Conservation (phyloP, 345 rosid species). For the Eucalyptus curtisii region DNA sequence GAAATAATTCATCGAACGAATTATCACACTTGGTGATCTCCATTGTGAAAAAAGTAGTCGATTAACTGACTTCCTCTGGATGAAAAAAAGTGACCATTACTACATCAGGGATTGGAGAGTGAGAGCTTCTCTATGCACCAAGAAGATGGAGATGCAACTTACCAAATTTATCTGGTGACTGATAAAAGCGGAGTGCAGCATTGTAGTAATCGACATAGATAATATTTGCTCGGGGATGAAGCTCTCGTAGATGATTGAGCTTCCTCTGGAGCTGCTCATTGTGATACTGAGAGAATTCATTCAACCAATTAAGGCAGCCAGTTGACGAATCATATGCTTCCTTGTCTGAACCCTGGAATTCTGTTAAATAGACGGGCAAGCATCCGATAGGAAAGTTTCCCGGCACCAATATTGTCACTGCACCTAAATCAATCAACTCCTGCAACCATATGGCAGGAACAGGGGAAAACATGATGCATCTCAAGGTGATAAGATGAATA, state of each 20-base stretch:
- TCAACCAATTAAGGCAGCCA: slow-evolving; percentile 30
- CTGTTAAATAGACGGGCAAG: slow-evolving; percentile 7
- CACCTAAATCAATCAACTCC: slow-evolving; percentile 35
- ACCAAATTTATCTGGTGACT: slow-evolving; percentile 28
- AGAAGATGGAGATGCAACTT: neutral
- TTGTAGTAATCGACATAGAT: slow-evolving; percentile 28
- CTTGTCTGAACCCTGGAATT: neutral
- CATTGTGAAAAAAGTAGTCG: neutral
- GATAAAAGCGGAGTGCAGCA: slow-evolving; percentile 1
- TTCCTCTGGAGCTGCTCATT: slow-evolving; percentile 16
- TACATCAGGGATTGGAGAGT: neutral
- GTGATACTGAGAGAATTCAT: slow-evolving; percentile 20
- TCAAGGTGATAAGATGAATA: neutral
- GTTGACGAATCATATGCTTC: slow-evolving; percentile 16
- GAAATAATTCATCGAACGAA: neutral
- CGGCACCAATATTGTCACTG: slow-evolving; percentile 26
- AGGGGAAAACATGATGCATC: neutral
- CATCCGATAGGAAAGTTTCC: slow-evolving; percentile 36
- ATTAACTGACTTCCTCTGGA: neutral
- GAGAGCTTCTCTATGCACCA: neutral
- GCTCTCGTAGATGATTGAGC: neutral
- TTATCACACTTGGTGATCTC: neutral
- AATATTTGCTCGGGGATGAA: slow-evolving; percentile 15
- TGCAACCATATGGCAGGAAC: neutral
- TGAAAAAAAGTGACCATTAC: neutral